Evolutionary conservation across 2,329 filamentous ascomycete species (phyloP), one percentile per base, ranked within the genome.

Genomic region (Pseudocercospora vitis): DNA sequence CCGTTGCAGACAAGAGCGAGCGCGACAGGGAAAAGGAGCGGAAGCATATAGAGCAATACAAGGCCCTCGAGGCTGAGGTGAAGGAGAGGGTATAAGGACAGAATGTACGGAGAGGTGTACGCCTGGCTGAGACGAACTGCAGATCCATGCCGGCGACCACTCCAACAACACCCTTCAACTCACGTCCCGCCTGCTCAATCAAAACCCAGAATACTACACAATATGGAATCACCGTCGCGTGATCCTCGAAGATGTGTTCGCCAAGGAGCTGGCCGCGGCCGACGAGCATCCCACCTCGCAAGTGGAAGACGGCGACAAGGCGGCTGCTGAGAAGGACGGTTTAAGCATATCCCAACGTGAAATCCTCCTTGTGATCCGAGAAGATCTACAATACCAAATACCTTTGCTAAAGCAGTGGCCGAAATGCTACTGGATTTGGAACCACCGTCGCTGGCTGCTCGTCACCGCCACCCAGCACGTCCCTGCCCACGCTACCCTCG

Each of bases 391-490:
- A 44, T 96, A 96, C 67, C 85, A 92, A 28, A 82, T 96, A 33
- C 89, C 89, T 0, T 80, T 99, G 16, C 81, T 99, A 46, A 81
- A 89, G 60, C 84, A 90, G 61, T 92, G 84, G 61, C 94, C 94
- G 5, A 99, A 99, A 71, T 97, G 94, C 78, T 99, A 99, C 76
- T 97, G 94, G 92, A 92, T 99, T 66, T 99, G 94, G 94, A 95
- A 96, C 64, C 92, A 96, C 72, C 86, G 94, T 23, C 74, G 87
- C 40, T 99, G 94, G 91, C 76, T 92, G 2, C 77, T 99, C 11
- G 77, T 86, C 50, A 82, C 89, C 69, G 85, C 85, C 28, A 88
- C 87, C 42, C 69, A 78, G 9, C 77, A 85, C 14, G 76, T 96
- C 7, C 80, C 83, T 2, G 58, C 72, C 1, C 53, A 75, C 0